Evolutionary conservation across 805 yeast genomes (phyloP), one percentile per base, ranked within the genome.

Genomic region (Yarrowia bubula): DNA sequence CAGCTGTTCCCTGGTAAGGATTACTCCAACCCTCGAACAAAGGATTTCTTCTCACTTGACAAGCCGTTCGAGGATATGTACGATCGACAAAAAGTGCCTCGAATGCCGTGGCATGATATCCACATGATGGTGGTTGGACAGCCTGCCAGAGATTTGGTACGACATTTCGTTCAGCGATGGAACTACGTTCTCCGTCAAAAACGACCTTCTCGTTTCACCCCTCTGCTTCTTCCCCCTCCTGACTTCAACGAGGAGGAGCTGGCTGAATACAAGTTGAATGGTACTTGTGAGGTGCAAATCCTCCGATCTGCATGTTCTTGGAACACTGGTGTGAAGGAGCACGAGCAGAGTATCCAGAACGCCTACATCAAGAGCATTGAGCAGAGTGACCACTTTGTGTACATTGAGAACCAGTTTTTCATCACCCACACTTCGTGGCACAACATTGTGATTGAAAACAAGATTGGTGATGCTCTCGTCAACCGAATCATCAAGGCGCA

Each of bases 41-140:
- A 88, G 71, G 99, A 95, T 74, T 95, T 95, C 74, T 83, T 75
- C 72, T 87, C 82, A 3, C 80, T 95, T 66, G 90, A 92, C 68
- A 85, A 86, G 70, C 98, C 99, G 1, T 91, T 87, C 71, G 96
- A 90, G 60, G 90, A 90, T 22, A 88, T 93, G 95, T 91, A 91
- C 72, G 96, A 95, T 75, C 83, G 99, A 67, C 79, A 82, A 14
- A 75, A 75, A 17, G 82, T 84, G 18, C 98, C 99, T 1, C 84
- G 99, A 71, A 95, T 95, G 99, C 99, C 99, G 9, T 95, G 99
- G 99, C 99, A 95, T 75, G 99, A 95, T 81, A 90, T 95, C 42
- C 98, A 95, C 70, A 95, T 92, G 96, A 86, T 92, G 77, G 86
- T 96, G 0, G 84, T 92, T 2, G 99, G 99, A 13, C 96, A 92